Evolutionary conservation across 1,284 basidiomycete genomes (phyloP), one percentile per base, ranked within the genome.

Genomic region (Malassezia furfur): DNA sequence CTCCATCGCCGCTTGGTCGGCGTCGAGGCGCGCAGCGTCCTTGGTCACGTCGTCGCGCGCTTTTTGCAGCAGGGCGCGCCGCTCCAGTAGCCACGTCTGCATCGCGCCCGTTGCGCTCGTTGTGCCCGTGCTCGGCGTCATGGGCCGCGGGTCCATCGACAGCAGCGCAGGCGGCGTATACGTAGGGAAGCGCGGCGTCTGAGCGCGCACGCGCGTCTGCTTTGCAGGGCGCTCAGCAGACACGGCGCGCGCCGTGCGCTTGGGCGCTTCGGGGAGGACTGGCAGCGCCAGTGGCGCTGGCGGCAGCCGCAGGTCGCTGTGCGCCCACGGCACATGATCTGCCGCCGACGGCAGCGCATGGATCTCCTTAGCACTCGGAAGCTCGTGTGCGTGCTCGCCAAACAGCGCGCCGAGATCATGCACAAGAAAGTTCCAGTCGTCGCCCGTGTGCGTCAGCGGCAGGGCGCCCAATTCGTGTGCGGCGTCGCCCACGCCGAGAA

Each of bases 71-170:
- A 48, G 44, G 15, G 49, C 50, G 11, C 54, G 54, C 25, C 54
- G 43, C 44, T 51, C 49, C 5, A 57, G 35, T 17, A 57, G 49
- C 50, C 49, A 52, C 1, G 49, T 36, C 34, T 48, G 54, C 40
- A 57, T 19, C 17, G 43, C 21, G 11, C 38, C 54, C 22, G 17
- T 17, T 14, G 17, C 15, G 38, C 17, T 10, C 25, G 25, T 28
- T 12, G 41, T 28, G 10, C 15, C 7, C 14, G 40, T 17, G 5
- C 14, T 17, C 11, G 21, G 22, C 5, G 50, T 14, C 7, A 52
- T 15, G 7, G 22, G n/a, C 15, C 41, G 31, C 12, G 50, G 50
- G 9, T 37, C 44, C 44, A 53, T 53, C 14, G 44, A 45, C 7
- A 48, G 8, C 8, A 22, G 41, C n/a, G 19, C 21, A 8, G 32